Evolutionary conservation across 1,284 basidiomycete species (phyloP).

Genomic region (Malassezia sympodialis): DNA sequence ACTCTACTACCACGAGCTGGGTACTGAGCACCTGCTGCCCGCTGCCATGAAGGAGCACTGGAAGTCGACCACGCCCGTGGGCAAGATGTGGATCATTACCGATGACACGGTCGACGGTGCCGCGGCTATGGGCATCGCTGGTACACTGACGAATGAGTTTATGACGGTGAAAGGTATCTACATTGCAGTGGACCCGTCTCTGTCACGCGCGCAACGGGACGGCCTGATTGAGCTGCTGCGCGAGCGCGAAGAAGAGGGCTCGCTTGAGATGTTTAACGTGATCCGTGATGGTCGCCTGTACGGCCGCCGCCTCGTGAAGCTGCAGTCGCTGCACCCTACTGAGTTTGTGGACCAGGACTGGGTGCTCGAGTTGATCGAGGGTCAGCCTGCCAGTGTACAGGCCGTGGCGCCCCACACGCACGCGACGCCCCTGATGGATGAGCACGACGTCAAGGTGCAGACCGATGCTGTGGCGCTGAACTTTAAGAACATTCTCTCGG

Average conservation of each 20-base stretch:
- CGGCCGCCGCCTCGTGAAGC: constrained; percentile 18
- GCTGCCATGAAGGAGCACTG: constrained; percentile 5
- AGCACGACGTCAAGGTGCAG: constrained; percentile 16
- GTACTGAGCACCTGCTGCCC: constrained; percentile 10
- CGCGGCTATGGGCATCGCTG: constrained; percentile 12
- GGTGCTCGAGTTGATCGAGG: constrained; percentile 32
- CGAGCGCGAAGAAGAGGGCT: constrained; percentile 3
- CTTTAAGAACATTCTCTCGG: constrained; percentile 20
- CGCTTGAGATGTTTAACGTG: constrained; percentile 13
- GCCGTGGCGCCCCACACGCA: constrained; percentile 15
- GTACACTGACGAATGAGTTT: constrained; percentile 17
- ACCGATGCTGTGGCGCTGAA: constrained; percentile 20
- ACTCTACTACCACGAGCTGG: constrained; percentile 13
- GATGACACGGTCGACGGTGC: constrained; percentile 16
- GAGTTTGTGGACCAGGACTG: constrained; percentile 27
- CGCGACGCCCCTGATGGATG: neutral
- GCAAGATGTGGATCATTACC: constrained; percentile 16
- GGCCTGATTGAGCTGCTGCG: constrained; percentile 5
- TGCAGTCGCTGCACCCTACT: constrained; percentile 37
- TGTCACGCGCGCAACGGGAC: constrained; percentile 12
- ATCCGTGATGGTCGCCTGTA: constrained; percentile 12
- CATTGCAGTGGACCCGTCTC: constrained; percentile 10
- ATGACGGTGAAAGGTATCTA: constrained; percentile 8
- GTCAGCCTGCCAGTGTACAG: constrained; percentile 12
- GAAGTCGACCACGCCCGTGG: constrained; percentile 7